Evolutionary conservation across 108 stramenopile species (phyloP), one percentile per base, ranked within the genome.

Genomic region (Skeletonema tropicum): DNA sequence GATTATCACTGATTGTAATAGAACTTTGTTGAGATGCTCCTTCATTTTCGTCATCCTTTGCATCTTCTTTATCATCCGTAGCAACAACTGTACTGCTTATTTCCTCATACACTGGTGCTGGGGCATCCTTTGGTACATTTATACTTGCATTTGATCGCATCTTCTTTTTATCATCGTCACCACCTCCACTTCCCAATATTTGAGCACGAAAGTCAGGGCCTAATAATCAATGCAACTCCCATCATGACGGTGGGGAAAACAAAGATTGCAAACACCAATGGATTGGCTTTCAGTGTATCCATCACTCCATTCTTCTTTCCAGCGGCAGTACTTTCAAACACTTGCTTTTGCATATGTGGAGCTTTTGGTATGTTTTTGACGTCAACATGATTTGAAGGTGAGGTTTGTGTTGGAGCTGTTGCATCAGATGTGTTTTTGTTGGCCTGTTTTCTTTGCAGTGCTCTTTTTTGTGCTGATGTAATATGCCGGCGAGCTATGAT

Each of bases 1-100:
- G 15, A 19, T 23, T 7, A 0, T 48, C 12, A 10, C 21, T 45
- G 0, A 3, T 42, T 26, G 25, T 15, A 19, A 6, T 5, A 0
- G 59, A 30, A 35, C 36, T 21, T 33, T 65, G 14, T 13, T 65
- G 32, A 26, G 31, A 19, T 19, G 29, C 62, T 0, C 42, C 42
- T 0, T 45, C 42, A n/a, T 45, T 15, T n/a, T n/a, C 11, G 11
- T 13, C 12, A 41, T 41, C 39, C 39, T 41, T 41, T n/a, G 42
- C 3, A 45, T n/a, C 64, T 65, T 65, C 46, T 74, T 63, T n/a
- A n/a, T 45, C 42, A n/a, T 45, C 4, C 15, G 15, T n/a, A n/a
- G 42, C 15, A 45, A 45, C 15, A 3, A n/a, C 15, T n/a, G 4
- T 0, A 45, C 38, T 39, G 38, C 38, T 39, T 12, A 13, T 65